Evolutionary conservation across 1,284 basidiomycete genomes (phyloP).

Genomic region (Neolentinus lepideus): DNA sequence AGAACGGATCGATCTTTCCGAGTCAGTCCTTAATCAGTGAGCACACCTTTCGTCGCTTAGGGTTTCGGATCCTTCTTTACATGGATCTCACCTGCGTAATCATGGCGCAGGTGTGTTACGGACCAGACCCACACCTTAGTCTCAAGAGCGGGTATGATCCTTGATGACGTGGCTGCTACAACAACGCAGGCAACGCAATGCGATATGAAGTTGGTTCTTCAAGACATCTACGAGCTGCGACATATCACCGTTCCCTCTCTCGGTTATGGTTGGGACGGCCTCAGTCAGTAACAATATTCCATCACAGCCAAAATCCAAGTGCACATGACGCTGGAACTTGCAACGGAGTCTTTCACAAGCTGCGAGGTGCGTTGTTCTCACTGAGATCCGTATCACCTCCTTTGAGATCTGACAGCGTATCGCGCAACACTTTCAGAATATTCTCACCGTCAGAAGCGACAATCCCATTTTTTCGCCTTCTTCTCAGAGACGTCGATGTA

Average conservation of each 20-base stretch:
- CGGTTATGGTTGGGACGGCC: background rate
- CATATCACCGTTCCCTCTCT: background rate
- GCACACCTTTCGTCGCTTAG: background rate
- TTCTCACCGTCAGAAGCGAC: no score
- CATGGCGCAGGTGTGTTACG: background rate
- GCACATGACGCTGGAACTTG: no score
- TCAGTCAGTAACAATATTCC: no score
- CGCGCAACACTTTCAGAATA: no score
- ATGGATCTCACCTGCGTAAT: background rate
- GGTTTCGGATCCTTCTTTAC: background rate
- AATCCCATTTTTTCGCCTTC: no score
- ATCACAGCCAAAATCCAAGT: no score
- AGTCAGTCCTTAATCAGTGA: background rate
- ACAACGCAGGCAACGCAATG: background rate
- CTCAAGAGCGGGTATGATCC: background rate
- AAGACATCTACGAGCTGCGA: background rate
- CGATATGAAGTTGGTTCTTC: background rate
- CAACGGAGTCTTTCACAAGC: no score
- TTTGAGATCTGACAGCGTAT: no score
- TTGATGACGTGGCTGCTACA: background rate
- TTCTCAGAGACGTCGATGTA: no score
- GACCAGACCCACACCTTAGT: background rate
- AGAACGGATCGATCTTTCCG: background rate
- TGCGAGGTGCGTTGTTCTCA: no score
- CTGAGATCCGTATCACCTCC: no score